Evolutionary conservation across 306 rosid genomes (phyloP), one percentile per base, ranked within the genome.

Genomic region (Dalbergia cultrata): DNA sequence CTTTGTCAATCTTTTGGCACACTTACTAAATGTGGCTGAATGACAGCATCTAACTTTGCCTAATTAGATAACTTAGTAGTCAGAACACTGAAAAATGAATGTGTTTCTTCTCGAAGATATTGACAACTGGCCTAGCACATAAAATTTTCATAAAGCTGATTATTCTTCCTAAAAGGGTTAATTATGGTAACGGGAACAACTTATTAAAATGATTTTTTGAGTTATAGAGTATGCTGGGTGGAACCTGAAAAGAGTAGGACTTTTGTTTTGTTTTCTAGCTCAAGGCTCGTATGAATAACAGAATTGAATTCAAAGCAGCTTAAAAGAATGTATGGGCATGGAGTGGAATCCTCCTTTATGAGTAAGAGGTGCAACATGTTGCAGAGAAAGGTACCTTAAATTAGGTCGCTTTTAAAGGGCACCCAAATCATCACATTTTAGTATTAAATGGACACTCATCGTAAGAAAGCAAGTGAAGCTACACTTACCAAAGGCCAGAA

Each of bases 221-320:
- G 39, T 56, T 21, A 43, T 7, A 39, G 34, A 54, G 10, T 43
- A 9, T 43, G 8, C 47, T 75, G 53, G 52, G 14, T 22, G 66
- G 83, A 62, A 57, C 35, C 45, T 19, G 19, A 70, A 80, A 80
- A 50, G 45, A 37, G 26, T 16, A 70, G 57, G 49, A 47, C 26
- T 39, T 72, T 63, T 79, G 49, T 26, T 26, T 26, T 37, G 7
- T 37, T 50, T 39, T 68, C 14, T 13, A 62, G 4, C 62, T 31
- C 16, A 31, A 59, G 65, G 17, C 33, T 67, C 71, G 33, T 34
- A 31, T 50, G 66, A 72, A 72, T 50, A 50, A 67, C 34, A 54
- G 67, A 59, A 63, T 72, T 31, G 67, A 67, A 80, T 74, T 81
- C 76, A 81, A 81, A 66, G 61, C 17, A 53, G 53, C 22, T 80